Percentiles rank a stretch among this genome's conserved stretches.
Conservation (phyloP, 495 filamentous ascomycete genomes). For the Penicillium paradoxum region DNA sequence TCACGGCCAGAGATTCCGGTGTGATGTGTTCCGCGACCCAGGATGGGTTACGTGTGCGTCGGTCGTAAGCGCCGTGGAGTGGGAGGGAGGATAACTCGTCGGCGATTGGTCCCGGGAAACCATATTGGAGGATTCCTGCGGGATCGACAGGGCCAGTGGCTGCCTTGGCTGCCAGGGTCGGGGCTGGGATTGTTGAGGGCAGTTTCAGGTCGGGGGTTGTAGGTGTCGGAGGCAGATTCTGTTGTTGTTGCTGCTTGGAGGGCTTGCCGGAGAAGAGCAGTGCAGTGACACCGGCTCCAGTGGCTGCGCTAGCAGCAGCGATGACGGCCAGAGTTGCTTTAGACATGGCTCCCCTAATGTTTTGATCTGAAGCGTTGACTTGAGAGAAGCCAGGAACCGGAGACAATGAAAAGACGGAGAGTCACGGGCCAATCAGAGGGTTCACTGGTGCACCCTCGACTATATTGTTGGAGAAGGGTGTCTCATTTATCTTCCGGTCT, state of each 20-base stretch:
- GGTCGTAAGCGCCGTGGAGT: conserved; percentile 82
- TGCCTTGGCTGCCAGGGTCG: conserved; percentile 37
- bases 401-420: conserved; percentile 4
- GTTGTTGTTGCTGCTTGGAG: conserved; percentile 42
- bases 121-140: conserved; percentile 88
- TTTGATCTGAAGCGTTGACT: conserved; percentile 2
- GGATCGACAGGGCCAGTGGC: conserved; percentile 65
- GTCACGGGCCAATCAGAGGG: conserved; percentile 25
- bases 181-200: conserved; percentile 31
- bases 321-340: conserved; percentile 84
- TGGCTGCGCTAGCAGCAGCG: conserved; percentile 82
- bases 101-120: conserved; percentile 85
- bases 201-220: conserved; percentile 17
- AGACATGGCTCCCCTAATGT: conserved; percentile 51
- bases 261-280: conserved; percentile 65
- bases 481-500: too few species aligned
- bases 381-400: conserved; percentile 2
- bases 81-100: conserved; percentile 72
- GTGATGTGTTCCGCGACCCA: conserved; percentile 99
- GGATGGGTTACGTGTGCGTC: conserved; percentile 82
- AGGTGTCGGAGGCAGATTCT: conserved; percentile 36
- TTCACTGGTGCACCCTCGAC: too few species aligned
- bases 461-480: too few species aligned
- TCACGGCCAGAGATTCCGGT: conserved; percentile 67
- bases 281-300: conserved; percentile 79